Evolutionary conservation across 2,329 filamentous ascomycete genomes (phyloP).

Genomic region (Xylariaceae sp.): DNA sequence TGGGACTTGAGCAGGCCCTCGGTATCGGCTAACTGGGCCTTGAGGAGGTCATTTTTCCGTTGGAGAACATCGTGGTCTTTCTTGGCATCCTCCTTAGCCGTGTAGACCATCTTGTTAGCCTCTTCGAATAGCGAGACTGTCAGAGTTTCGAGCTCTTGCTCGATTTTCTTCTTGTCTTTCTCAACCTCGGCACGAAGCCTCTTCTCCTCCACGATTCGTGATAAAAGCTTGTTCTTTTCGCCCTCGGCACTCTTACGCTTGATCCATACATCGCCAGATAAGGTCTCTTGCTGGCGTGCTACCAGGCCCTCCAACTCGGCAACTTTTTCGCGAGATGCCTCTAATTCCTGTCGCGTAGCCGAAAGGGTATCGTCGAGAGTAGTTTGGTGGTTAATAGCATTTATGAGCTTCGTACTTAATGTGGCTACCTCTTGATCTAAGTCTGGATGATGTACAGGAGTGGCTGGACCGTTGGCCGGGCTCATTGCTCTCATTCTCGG

Average conservation of each 20-base stretch:
- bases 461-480: conserved; percentile 34
- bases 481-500: conserved; percentile 52
- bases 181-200: conserved; percentile 61
- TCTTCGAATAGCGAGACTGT: conserved; percentile 96
- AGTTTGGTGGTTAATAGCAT: conserved; percentile 95
- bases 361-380: conserved; percentile 84
- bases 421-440: conserved; percentile 74
- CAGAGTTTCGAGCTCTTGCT: conserved; percentile 84
- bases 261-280: conserved; percentile 72
- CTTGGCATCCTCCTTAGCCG: conserved; percentile 83
- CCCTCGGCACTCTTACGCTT: conserved; percentile 68
- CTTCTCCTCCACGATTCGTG: conserved; percentile 61
- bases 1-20: conserved; percentile 82
- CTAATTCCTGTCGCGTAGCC: conserved; percentile 77
- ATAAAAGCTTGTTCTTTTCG: conserved; percentile 60
- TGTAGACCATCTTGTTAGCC: conserved; percentile 96
- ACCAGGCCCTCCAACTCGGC: conserved; percentile 61
- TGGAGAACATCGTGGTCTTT: conserved; percentile 76
- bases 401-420: conserved; percentile 91
- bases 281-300: conserved; percentile 65
- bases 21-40: conserved; percentile 78
- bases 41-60: conserved; percentile 83
- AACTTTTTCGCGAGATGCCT: conserved; percentile 64
- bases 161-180: conserved; percentile 81
- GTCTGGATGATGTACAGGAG: conserved; percentile 46